Evolutionary conservation across 1,284 basidiomycete species (phyloP), one percentile per base, ranked within the genome.

Genomic region (Lentinula novae-zelandiae): DNA sequence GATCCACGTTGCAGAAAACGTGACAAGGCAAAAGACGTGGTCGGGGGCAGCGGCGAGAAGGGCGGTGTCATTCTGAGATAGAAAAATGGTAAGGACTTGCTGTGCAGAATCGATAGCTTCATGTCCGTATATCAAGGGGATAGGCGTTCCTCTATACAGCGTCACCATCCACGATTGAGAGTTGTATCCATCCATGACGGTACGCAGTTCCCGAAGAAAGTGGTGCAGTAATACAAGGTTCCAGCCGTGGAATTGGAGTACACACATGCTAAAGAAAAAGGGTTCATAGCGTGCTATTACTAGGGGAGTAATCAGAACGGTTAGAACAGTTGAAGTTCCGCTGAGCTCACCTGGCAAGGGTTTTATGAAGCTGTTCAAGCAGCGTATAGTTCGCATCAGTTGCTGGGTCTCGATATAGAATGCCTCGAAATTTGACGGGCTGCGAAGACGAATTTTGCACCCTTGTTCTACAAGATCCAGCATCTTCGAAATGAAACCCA

Each of bases 31-130:
- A 65, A 79, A 81, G 36, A 77, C 58, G 53, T 67, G 69, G 63
- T 80, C 79, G 0, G 80, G 80, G 5, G 76, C 73, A 0, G 77
- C 71, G 61, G 71, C 69, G 50, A 80, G 67, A n/a, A 75, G 62
- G 1, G 62, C 65, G 17, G 69, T 62, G 53, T 80, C 77, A 42
- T 67, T 66, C 34, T 69, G 63, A 22, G 72, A 70, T 42, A 80
- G 67, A 4, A 71, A 62, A 7, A 68, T 53, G 17, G 73, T 68
- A 48, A 80, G 63, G 57, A 79, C 68, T 2, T 72, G 68, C 65
- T 82, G 78, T 39, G 78, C 71, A 31, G 73, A 65, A 1, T 68
- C 60, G 12, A 81, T 63, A 1, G 74, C 73, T 44, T 81, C 78
- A 44, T 76, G 71, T 0, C 77, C 78, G 72, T 77, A 78, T 22